phyloP scores from a whole-genome alignment of 2,329 filamentous ascomycete genomes.

The Fusarium keratoplasticum region DNA sequence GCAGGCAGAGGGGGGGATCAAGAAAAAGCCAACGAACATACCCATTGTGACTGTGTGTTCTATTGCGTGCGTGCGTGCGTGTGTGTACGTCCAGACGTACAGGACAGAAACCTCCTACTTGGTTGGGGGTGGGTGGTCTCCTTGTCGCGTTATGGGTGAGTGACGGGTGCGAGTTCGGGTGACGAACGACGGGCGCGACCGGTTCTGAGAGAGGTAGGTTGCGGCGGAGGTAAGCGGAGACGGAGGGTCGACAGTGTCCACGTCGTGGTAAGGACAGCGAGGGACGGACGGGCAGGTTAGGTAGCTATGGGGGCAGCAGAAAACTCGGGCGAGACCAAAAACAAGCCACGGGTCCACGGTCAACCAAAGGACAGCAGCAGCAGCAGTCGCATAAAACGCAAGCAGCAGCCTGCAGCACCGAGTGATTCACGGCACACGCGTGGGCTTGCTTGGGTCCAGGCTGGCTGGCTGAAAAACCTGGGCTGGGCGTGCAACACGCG shows the following conservation, averaged over 20 bases:
- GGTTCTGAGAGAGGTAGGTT: slow-evolving; percentile 39
- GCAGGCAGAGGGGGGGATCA: slow-evolving; percentile 2
- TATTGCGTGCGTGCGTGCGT: slow-evolving; percentile 27
- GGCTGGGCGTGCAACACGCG: slow-evolving; percentile 27
- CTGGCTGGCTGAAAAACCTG: slow-evolving; percentile 10
- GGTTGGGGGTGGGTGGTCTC: slow-evolving; percentile 39
- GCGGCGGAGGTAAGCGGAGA: slow-evolving; percentile 42
- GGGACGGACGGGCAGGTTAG: slow-evolving; percentile 25
- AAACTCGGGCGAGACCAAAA: slow-evolving; percentile 17
- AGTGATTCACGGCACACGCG: slow-evolving; percentile 37
- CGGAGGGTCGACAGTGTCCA: slow-evolving; percentile 39
- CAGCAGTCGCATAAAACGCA: slow-evolving; percentile 49
- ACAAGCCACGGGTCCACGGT: slow-evolving; percentile 46
- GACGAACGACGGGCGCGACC: slow-evolving; percentile 34
- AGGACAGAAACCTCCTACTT: slow-evolving; percentile 39
- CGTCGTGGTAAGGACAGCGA: slow-evolving; percentile 37
- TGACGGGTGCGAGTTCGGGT: slow-evolving; percentile 39
- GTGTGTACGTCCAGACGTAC: slow-evolving; percentile 33
- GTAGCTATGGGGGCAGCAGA: slow-evolving; percentile 40
- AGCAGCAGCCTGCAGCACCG: slow-evolving; percentile 43
- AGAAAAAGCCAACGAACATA: slow-evolving; percentile 44
- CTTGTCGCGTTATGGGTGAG: slow-evolving; percentile 44
- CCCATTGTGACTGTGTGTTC: slow-evolving; percentile 43
- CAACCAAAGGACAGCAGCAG: slow-evolving; percentile 40
- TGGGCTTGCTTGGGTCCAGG: slow-evolving; percentile 28